Base-by-base conservation (phyloP, 352 stramenopile genomes). In the Blastocystis sp. region DNA sequence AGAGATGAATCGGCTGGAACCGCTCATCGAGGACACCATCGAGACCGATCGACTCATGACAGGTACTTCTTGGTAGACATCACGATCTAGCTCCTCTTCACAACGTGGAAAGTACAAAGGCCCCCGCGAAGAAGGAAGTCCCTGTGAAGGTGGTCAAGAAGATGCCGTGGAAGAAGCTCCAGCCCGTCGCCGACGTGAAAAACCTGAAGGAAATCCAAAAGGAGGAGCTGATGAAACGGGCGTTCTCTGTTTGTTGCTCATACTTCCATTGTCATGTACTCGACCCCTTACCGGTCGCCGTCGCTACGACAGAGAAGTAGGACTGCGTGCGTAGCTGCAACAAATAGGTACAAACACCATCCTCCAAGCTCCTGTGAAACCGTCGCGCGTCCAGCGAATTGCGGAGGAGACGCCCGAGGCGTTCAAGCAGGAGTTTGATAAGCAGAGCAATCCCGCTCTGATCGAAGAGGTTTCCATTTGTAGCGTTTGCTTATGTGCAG, bases 161-260 rank as follows among this genome's bases (percentile, higher is more conserved):
- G 27, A 36, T 24, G 36, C 6, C n/a, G 18, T 81, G 69, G 69
- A 81, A 81, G 48, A 34, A 29, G 42, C 14, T 65, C 3, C 14
- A 57, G 21, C 44, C 14, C 4, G 27, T 9, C 24, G 6, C 42
- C 7, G 27, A n/a, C 8, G 61, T 64, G 18, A 42, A 29, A 8
- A 64, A 21, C 24, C n/a, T 81, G 29, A 27, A 81, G 3, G 44
- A 81, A 32, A 81, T 81, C 42, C 69, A 65, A 40, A 81, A 65
- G 40, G 69, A 81, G 40, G 69, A 81, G 69, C 24, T 65, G 46
- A 63, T n/a, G 18, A 81, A 81, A 32, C 34, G 53, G 36, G 9
- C 53, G 42, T 81, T 49, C n/a, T 61, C n/a, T 57, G 16, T 81
- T 81, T 18, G 18, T 65, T 38, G 27, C 3, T n/a, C 34, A 44